Conservation (phyloP, 805 yeast species). For the Monosporozyma yasuniensis region DNA sequence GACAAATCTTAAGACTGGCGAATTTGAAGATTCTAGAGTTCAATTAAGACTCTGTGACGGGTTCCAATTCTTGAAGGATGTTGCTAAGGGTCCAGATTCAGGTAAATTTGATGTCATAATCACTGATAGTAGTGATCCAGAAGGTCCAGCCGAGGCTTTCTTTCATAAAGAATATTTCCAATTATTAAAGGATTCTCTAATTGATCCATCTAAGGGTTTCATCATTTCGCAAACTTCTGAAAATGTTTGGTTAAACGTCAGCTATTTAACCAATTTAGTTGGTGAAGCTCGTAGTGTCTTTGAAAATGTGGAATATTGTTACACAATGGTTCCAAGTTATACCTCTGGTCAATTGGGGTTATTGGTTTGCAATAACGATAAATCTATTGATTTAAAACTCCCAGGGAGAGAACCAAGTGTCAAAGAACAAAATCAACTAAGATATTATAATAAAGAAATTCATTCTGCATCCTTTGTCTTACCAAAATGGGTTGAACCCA, state of each 20-base stretch:
- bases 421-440: conserved; percentile 42
- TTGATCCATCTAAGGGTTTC: conserved; percentile 39
- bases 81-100: conserved; percentile 9
- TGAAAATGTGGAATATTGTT: conserved; percentile 54
- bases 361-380: conserved; percentile 58
- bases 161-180: conserved; percentile 72
- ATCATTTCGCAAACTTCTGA: conserved; percentile 76
- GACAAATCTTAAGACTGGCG: conserved; percentile 4
- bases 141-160: conserved; percentile 88
- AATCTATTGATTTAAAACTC: conserved; percentile 34
- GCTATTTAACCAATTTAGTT: conserved; percentile 41
- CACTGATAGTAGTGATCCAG: conserved; percentile 91
- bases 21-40: conserved; percentile 47
- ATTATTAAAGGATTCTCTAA: conserved; percentile 54
- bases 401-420: conserved; percentile 45
- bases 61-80: conserved; percentile 56
- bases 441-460: conserved; percentile 56
- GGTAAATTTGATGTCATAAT: conserved; percentile 69
- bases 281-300: conserved; percentile 47
- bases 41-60: conserved; percentile 71
- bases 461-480: conserved; percentile 68
- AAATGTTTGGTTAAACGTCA: conserved; percentile 64
- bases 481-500: conserved; percentile 66
- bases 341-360: conserved; percentile 84
- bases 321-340: conserved; percentile 79